phyloP scores from a whole-genome alignment of 352 stramenopile species.

The Globisporangium cystogenes region DNA sequence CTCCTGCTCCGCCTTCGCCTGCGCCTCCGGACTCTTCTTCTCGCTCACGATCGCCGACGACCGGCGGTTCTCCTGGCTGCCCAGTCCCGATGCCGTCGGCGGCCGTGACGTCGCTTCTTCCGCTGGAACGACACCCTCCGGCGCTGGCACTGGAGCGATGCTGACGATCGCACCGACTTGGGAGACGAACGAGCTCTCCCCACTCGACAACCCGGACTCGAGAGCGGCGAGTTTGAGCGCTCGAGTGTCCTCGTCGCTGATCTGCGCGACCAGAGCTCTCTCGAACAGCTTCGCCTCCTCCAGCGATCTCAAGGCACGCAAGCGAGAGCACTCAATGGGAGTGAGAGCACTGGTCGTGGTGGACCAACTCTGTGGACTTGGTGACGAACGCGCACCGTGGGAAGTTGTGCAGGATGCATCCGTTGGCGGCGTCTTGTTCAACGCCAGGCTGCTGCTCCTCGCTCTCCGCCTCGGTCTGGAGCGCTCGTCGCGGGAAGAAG shows the following conservation, averaged over 20 bases:
- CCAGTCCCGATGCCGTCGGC: neutral
- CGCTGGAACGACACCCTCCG: neutral
- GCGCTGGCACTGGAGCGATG: constrained; percentile 1
- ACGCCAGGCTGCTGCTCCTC: neutral
- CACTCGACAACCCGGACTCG: constrained; percentile 1
- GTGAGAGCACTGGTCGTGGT: neutral
- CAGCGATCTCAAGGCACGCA: constrained; percentile 16
- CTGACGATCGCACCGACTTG: constrained; percentile 3
- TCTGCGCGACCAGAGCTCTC: constrained; percentile 17
- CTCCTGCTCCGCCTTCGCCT: constrained; percentile 1
- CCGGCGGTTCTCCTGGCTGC: constrained; percentile 3
- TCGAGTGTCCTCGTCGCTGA: constrained; percentile 10
- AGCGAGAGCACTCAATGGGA: neutral
- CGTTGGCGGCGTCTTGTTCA: neutral
- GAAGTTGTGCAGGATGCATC: constrained; percentile 56
- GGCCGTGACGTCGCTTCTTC: neutral
- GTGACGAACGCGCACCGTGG: constrained; percentile 26
- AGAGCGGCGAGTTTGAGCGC: constrained; percentile 6
- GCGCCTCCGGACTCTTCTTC: constrained; percentile 9
- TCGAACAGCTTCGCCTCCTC: constrained; percentile 60
- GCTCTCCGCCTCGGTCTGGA: neutral
- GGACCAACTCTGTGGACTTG: too few relatives aligned
- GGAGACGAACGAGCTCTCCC: constrained; percentile 7
- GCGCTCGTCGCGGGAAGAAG: constrained; percentile 10
- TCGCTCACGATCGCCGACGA: neutral